Conservation (phyloP, 2,329 filamentous ascomycete genomes). For the Microdochium trichocladiopsis region DNA sequence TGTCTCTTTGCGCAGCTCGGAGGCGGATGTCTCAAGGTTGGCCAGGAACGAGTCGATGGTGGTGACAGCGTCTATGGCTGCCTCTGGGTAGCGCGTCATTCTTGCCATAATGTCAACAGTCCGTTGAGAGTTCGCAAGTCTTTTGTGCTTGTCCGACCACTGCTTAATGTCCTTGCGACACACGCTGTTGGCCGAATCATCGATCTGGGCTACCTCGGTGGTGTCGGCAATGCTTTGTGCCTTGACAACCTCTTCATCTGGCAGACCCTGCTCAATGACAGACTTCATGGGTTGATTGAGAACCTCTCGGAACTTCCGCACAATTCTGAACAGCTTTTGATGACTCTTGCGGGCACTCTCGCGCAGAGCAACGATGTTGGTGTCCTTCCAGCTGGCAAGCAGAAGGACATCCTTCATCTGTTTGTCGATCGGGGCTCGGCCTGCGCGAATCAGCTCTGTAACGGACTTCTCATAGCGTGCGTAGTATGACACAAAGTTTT, state of each 20-base stretch:
- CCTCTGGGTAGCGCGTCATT: conserved; percentile 45
- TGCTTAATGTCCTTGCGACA: conserved; percentile 27
- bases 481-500: conserved; percentile 74
- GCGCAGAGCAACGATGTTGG: conserved; percentile 80
- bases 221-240: conserved; percentile 3
- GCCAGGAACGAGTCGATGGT: conserved; percentile 63
- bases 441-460: conserved; percentile 56
- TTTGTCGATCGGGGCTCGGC: conserved; percentile 75
- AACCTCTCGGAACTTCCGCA: conserved; percentile 80
- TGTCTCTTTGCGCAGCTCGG: conserved; percentile 75
- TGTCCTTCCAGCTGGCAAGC: conserved; percentile 95
- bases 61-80: conserved; percentile 46
- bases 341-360: conserved; percentile 90
- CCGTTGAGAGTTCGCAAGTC: conserved; percentile 63
- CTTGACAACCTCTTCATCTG: conserved; percentile 27
- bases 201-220: conserved; percentile 21
- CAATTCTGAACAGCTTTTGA: conserved; percentile 82
- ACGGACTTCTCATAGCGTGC: conserved; percentile 62
- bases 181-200: conserved; percentile 20
- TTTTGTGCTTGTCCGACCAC: conserved; percentile 43
- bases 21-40: conserved; percentile 60
- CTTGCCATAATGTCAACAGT: conserved; percentile 71
- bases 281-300: conserved; percentile 69
- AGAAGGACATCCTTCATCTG: conserved; percentile 90
- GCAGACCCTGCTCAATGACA: conserved; percentile 53